These are phyloP conservation scores for Barnettozyma pratensis DNA, from an alignment of 805 yeast genomes.

Conservation along the genomic window DNA sequence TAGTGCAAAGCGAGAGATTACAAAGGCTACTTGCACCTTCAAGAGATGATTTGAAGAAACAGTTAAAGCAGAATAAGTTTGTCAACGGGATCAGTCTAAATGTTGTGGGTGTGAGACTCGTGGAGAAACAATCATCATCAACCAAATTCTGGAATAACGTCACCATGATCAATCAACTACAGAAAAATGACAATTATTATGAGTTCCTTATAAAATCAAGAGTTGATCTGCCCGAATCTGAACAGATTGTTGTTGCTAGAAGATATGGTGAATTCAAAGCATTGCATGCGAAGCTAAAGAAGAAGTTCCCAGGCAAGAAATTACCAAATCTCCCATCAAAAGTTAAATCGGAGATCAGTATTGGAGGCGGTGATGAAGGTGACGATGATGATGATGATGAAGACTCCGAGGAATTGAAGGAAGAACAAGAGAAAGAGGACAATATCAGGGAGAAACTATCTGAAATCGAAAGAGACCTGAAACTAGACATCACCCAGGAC, in stretches of 20 bases:
- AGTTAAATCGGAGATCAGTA: constrained; percentile 34
- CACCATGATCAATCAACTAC: constrained; percentile 13
- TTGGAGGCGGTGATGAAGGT: constrained; percentile 11
- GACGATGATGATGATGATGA: constrained; percentile 19
- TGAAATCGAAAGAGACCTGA: constrained; percentile 7
- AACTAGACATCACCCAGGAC: constrained; percentile 2
- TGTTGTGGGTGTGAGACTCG: constrained; percentile 57
- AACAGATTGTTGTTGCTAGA: constrained; percentile 38
- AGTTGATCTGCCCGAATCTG: constrained; percentile 18
- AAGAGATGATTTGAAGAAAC: constrained; percentile 31
- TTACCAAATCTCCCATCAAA: constrained; percentile 56
- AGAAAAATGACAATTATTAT: constrained; percentile 19
- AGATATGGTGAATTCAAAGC: constrained; percentile 64
- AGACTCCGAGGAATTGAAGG: constrained; percentile 14
- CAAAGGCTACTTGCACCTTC: constrained; percentile 35
- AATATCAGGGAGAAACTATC: constrained; percentile 12
- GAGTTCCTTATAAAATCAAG: constrained; percentile 21
- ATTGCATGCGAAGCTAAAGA: constrained; percentile 47
- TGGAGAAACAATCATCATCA: constrained; percentile 23
- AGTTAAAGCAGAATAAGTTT: constrained; percentile 28
- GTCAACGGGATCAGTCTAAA: constrained; percentile 59
- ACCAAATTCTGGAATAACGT: constrained; percentile 25
- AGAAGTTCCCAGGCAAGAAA: constrained; percentile 63
- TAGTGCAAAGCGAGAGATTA: constrained; percentile 26
- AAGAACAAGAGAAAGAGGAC: constrained; percentile 15